Evolutionary conservation across 2,329 filamentous ascomycete species (phyloP).

Genomic region (Fusarium sp.): DNA sequence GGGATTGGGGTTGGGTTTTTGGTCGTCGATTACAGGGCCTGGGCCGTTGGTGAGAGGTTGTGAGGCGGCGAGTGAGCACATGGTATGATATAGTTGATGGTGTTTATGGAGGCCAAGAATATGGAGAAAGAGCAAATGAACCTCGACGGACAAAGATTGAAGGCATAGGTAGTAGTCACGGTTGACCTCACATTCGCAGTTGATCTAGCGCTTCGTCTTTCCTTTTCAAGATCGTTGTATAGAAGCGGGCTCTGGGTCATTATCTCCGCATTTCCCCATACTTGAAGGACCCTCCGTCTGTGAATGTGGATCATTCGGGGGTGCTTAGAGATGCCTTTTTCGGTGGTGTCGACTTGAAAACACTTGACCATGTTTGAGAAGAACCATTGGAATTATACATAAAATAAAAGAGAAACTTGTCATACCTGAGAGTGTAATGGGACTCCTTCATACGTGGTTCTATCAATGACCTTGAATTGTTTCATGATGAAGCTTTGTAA

Average conservation of each 20-base stretch:
- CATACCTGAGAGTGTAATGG: too few species aligned
- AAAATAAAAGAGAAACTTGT: too few species aligned
- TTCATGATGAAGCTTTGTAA: too few species aligned
- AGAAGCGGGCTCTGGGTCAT: background rate
- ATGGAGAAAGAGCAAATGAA: background rate
- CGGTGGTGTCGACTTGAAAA: too few species aligned
- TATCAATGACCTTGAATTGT: constrained; percentile 52
- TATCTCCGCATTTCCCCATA: background rate
- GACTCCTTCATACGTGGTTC: constrained; percentile 51
- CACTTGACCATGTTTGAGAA: too few species aligned
- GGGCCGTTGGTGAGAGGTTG: constrained; percentile 27
- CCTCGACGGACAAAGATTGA: background rate
- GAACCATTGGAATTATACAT: too few species aligned
- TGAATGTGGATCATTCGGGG: too few species aligned
- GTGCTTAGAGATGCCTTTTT: too few species aligned
- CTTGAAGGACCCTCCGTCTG: too few species aligned
- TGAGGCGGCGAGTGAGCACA: constrained; percentile 42
- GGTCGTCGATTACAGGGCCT: constrained; percentile 16
- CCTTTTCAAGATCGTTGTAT: background rate
- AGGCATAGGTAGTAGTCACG: background rate
- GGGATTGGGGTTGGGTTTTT: constrained; percentile 32
- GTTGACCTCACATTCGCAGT: background rate
- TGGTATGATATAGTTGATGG: background rate
- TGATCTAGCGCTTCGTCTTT: background rate
- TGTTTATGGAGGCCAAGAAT: background rate